Evolutionary conservation across 2,329 filamentous ascomycete species (phyloP).

Genomic region (Beauveria scarabaeidicola): DNA sequence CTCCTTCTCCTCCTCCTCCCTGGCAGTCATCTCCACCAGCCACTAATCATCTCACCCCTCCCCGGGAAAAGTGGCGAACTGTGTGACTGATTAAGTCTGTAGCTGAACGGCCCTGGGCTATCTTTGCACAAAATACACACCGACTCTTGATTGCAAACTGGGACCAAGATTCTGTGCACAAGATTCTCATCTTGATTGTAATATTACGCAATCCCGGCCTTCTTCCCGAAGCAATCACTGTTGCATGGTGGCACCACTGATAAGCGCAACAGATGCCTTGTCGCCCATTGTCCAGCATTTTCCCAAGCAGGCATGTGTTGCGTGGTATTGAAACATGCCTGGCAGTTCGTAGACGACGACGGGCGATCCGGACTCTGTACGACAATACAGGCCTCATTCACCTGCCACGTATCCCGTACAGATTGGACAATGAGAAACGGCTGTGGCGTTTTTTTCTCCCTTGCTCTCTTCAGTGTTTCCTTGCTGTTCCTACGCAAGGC

Average conservation of each 20-base stretch:
- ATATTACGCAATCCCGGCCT: neutral
- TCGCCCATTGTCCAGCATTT: neutral
- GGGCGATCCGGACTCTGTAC: neutral
- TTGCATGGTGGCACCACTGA: neutral
- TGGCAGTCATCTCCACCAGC: neutral
- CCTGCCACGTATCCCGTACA: too few species aligned
- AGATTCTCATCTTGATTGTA: neutral
- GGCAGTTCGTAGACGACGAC: neutral
- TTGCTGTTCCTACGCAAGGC: too few species aligned
- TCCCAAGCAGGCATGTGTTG: neutral
- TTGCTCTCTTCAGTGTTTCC: too few species aligned
- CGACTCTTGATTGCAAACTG: neutral
- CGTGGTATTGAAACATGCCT: neutral
- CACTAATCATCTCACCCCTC: neutral
- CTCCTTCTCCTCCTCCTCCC: too few species aligned
- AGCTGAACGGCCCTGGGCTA: neutral
- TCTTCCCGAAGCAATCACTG: neutral
- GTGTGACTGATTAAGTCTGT: neutral
- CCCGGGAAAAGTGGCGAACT: neutral
- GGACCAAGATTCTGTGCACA: neutral
- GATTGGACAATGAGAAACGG: too few species aligned
- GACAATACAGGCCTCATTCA: neutral
- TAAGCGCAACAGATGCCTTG: neutral
- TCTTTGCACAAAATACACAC: neutral
- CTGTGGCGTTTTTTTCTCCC: too few species aligned